Conservation (phyloP, 257 asterid genomes). For the Gynochthodes officinalis region DNA sequence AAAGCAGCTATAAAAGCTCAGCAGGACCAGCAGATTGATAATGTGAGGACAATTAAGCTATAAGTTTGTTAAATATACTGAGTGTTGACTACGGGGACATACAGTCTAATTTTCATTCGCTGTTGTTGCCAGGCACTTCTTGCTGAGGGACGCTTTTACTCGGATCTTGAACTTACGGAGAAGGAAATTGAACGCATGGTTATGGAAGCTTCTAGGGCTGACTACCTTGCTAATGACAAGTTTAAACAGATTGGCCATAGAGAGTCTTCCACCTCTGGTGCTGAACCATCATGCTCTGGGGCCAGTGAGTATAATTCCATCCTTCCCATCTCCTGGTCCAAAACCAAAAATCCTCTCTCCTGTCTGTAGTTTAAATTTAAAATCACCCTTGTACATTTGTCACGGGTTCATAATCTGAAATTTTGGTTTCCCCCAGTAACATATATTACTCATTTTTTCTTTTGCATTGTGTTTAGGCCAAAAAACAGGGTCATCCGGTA, state of each 20-base stretch:
- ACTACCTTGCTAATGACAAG: conserved; percentile 65
- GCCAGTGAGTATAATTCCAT: conserved; percentile 58
- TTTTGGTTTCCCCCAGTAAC: not conserved
- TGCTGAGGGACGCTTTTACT: conserved; percentile 95
- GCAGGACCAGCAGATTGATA: conserved; percentile 97
- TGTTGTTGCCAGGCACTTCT: conserved; percentile 68
- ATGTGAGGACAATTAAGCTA: conserved; percentile 34
- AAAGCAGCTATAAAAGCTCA: conserved; percentile 98
- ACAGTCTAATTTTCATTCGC: conserved; percentile 1
- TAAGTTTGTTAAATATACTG: not conserved
- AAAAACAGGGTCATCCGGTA: conserved; percentile 54
- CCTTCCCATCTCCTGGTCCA: not conserved
- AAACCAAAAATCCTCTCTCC: not conserved
- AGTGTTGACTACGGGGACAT: too few species aligned
- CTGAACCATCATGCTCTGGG: conserved; percentile 98
- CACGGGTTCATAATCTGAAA: not conserved
- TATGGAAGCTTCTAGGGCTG: conserved; percentile 96
- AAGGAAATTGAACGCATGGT: conserved; percentile 97
- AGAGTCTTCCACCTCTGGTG: conserved; percentile 83
- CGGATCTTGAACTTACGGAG: conserved; percentile 96
- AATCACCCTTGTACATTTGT: not conserved
- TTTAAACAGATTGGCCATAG: conserved; percentile 55
- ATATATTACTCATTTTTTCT: not conserved
- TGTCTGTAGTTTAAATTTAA: not conserved
- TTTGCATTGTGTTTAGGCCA: not conserved